These are phyloP conservation scores for Nothomitra cinnamomea DNA, from an alignment of 2,329 filamentous ascomycete genomes.

Conservation along the genomic window DNA sequence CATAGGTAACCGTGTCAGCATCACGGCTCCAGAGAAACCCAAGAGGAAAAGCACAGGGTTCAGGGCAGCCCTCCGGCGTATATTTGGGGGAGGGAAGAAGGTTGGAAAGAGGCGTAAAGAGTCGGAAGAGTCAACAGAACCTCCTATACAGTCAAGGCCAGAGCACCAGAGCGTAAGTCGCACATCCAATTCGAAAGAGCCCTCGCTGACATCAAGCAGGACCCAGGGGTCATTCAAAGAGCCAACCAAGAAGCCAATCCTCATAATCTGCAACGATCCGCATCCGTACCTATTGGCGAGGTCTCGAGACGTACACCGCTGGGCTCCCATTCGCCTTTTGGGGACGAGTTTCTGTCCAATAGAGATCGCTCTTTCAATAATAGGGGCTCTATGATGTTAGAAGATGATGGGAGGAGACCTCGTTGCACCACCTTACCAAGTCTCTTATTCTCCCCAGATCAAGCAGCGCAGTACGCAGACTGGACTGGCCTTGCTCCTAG, in stretches of 20 bases:
- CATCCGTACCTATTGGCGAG: neutral
- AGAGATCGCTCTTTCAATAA: neutral
- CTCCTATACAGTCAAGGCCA: neutral
- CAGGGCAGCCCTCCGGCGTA: neutral
- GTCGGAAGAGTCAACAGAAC: neutral
- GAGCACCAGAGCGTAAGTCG: slow-evolving; percentile 1
- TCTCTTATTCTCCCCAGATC: neutral
- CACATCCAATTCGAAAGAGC: neutral
- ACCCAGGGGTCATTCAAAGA: neutral
- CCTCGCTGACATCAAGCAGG: neutral
- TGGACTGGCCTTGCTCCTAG: slow-evolving; percentile 5
- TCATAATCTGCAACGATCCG: neutral
- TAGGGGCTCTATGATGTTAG: neutral
- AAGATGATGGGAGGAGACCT: neutral
- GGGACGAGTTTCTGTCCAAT: neutral
- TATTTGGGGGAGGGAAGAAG: neutral
- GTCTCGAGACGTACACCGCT: neutral
- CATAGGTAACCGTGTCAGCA: neutral
- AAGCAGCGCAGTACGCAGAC: neutral
- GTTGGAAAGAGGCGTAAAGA: neutral
- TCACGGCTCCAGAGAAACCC: neutral
- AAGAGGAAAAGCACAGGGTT: neutral
- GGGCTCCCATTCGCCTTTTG: neutral
- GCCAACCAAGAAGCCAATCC: neutral
- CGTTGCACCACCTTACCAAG: neutral